Evolutionary conservation across 768 basidiomycete species (phyloP).

Genomic region (Symmetrospora coprosmae): DNA sequence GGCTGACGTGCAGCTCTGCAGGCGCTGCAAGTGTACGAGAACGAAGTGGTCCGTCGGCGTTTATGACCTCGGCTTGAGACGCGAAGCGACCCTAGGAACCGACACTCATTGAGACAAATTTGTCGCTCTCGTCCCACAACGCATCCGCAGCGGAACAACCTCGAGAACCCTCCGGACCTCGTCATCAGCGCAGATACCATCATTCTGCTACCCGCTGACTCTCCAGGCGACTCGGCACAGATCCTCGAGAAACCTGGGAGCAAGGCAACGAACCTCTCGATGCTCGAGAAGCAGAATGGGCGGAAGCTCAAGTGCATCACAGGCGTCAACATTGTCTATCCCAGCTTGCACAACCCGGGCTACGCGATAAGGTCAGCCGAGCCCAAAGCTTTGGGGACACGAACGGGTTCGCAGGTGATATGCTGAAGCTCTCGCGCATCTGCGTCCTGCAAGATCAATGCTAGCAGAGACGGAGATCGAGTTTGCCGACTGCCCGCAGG

Average conservation of each 20-base stretch:
- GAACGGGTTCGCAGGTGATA: conserved; percentile 16
- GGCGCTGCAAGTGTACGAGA: conserved; percentile 72
- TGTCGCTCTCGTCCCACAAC: too few relatives aligned
- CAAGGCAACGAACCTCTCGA: conserved; percentile 67
- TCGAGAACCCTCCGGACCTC: conserved; percentile 64
- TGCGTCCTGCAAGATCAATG: neutral
- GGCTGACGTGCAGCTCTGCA: conserved; percentile 26
- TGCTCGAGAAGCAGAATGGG: conserved; percentile 77
- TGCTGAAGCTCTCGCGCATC: neutral
- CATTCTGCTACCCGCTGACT: conserved; percentile 56
- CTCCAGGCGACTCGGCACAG: conserved; percentile 42
- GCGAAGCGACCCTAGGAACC: too few relatives aligned
- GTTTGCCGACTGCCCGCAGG: conserved; percentile 24
- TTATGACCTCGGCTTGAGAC: too few relatives aligned
- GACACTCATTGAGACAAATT: too few relatives aligned
- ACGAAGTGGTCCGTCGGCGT: conserved; percentile 44
- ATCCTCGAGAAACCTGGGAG: conserved; percentile 74
- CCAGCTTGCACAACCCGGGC: neutral
- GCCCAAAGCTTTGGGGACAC: conserved; percentile 20
- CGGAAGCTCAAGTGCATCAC: conserved; percentile 81
- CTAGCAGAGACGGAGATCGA: conserved; percentile 15
- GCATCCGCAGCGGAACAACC: conserved; percentile 46
- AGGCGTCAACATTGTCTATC: conserved; percentile 60
- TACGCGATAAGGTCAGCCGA: neutral
- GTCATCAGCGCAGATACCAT: conserved; percentile 68